A percentile compares a stretch with the other conserved stretches of the same genome.
These are phyloP conservation scores for Phaeosphaeriaceae sp. DNA, from an alignment of 2,329 filamentous ascomycete genomes.

Conservation along the genomic window DNA sequence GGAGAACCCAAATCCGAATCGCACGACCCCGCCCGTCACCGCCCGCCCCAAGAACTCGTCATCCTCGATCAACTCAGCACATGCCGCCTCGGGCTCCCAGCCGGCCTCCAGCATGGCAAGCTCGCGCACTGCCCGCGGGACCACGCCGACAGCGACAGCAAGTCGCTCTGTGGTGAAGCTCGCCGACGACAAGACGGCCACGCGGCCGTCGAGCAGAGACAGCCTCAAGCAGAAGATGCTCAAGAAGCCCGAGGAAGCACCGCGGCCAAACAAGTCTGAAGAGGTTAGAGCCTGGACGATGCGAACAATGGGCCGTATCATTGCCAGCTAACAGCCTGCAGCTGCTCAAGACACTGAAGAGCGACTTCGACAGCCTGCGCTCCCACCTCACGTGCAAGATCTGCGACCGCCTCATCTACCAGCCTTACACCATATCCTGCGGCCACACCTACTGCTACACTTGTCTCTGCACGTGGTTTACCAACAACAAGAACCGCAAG, in stretches of 20 bases:
- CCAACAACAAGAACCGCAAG: constrained; percentile 62
- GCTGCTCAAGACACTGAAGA: constrained; percentile 48
- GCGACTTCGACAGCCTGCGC: constrained; percentile 68
- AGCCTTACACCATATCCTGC: constrained; percentile 72
- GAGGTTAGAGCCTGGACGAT: constrained; percentile 31
- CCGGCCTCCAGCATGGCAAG: constrained; percentile 33
- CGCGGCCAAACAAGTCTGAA: constrained; percentile 43
- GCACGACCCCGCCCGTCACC: constrained; percentile 37
- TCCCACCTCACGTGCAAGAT: constrained; percentile 70
- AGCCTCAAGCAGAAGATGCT: constrained; percentile 49
- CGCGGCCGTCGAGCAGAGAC: constrained; percentile 46
- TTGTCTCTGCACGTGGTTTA: constrained; percentile 64
- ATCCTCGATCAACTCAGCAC: constrained; percentile 18
- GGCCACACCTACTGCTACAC: constrained; percentile 77
- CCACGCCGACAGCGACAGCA: constrained; percentile 34
- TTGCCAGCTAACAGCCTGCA: constrained; percentile 35
- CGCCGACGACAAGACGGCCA: constrained; percentile 35
- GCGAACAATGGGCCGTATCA: constrained; percentile 11
- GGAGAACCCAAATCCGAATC: neutral
- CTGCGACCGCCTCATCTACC: constrained; percentile 72
- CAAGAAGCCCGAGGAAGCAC: constrained; percentile 42
- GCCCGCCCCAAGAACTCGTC: constrained; percentile 35
- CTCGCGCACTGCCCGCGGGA: constrained; percentile 31
- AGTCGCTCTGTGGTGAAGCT: constrained; percentile 39
- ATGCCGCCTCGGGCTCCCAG: constrained; percentile 29